Evolutionary conservation across 2,329 filamentous ascomycete species (phyloP).

Genomic region (Beauveria sp.): DNA sequence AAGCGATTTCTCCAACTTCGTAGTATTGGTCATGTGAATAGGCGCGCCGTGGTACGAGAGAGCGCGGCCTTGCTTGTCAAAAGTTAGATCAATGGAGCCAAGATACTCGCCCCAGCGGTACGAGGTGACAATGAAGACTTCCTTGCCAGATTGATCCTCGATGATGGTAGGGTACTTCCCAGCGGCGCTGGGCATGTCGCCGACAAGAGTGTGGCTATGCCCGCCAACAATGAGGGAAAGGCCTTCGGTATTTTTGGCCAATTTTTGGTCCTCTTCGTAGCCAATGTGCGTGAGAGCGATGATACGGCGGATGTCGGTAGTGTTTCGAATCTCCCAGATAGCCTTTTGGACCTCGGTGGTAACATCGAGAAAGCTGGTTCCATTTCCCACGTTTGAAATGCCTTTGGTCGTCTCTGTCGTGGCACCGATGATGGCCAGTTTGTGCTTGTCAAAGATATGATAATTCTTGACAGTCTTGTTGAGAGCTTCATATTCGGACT

Average conservation of each 20-base stretch:
- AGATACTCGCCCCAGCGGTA: constrained; percentile 64
- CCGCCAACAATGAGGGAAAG: constrained; percentile 63
- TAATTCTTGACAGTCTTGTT: constrained; percentile 59
- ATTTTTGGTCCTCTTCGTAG: constrained; percentile 54
- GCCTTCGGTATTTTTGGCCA: constrained; percentile 52
- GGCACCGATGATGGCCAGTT: constrained; percentile 56
- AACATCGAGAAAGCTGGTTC: constrained; percentile 51
- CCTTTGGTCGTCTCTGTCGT: constrained; percentile 52
- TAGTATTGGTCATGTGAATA: constrained; percentile 56
- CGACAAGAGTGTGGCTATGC: constrained; percentile 53
- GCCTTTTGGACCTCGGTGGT: constrained; percentile 52
- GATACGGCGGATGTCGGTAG: constrained; percentile 56
- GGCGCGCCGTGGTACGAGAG: constrained; percentile 56
- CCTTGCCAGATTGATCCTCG: constrained; percentile 52
- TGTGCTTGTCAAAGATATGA: constrained; percentile 53
- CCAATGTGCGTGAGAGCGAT: constrained; percentile 61
- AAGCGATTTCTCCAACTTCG: constrained; percentile 46
- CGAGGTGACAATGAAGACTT: constrained; percentile 61
- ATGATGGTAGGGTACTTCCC: constrained; percentile 58
- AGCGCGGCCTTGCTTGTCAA: constrained; percentile 52
- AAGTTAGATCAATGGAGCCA: constrained; percentile 60
- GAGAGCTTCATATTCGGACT: constrained; percentile 50
- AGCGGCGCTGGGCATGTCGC: constrained; percentile 47
- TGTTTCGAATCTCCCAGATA: constrained; percentile 53
- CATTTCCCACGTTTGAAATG: constrained; percentile 50